phyloP scores from a whole-genome alignment of 176 grass and related monocot genomes.

The Aegilops longissima region DNA sequence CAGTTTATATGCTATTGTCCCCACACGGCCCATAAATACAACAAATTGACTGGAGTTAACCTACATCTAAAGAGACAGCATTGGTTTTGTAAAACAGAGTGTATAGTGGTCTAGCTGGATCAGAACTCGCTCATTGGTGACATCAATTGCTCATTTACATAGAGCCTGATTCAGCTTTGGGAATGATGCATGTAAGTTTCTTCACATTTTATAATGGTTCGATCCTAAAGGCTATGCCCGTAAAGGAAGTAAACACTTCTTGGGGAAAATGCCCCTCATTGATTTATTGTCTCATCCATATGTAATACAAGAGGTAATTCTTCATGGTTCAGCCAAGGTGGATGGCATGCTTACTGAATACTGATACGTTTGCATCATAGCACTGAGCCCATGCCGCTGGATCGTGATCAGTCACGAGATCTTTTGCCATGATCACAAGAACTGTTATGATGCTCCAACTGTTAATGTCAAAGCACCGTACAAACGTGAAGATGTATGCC shows the following conservation, averaged over 20 bases:
- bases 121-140: neutral
- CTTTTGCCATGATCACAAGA: conserved; percentile 17
- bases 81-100: neutral
- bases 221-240: neutral
- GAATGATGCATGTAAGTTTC: neutral
- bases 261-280: neutral
- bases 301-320: neutral
- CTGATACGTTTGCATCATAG: neutral
- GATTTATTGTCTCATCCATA: neutral
- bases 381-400: neutral
- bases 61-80: neutral
- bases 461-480: conserved; percentile 15
- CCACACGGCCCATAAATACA: neutral
- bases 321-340: neutral
- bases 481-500: neutral
- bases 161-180: neutral
- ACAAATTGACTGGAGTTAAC: neutral
- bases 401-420: neutral
- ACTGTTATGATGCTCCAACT: neutral
- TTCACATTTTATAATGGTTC: neutral
- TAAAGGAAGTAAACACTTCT: neutral
- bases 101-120: neutral
- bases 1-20: neutral
- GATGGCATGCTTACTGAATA: neutral
- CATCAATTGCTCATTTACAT: neutral